phyloP scores from a whole-genome alignment of 148 eudicot species.

The Limonium bicolor region DNA sequence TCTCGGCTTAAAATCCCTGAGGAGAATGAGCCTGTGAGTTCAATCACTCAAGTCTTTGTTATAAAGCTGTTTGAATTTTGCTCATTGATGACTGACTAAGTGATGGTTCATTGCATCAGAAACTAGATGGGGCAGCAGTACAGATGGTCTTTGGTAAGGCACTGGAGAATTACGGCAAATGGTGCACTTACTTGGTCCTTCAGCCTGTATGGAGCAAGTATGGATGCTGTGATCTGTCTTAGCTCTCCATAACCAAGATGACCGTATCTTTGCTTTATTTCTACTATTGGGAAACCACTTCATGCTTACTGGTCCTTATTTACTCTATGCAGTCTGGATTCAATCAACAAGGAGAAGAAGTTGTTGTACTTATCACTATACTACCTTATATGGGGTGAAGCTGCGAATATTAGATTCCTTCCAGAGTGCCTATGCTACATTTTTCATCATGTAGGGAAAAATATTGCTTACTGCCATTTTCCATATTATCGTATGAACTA shows the following conservation, averaged over 20 bases:
- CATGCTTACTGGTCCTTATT: conserved; percentile 2
- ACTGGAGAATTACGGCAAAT: conserved; percentile 85
- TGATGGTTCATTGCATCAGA: conserved; percentile 29
- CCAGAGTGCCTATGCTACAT: conserved; percentile 99
- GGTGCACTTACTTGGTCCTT: conserved; percentile 79
- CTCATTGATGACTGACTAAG: background rate
- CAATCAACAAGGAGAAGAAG: conserved; percentile 80
- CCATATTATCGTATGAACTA: too few species aligned
- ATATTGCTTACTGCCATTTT: too few species aligned
- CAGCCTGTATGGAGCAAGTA: conserved; percentile 91
- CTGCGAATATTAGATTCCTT: conserved; percentile 84
- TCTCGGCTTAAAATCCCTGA: conserved; percentile 74
- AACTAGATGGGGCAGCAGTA: conserved; percentile 90
- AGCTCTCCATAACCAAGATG: background rate
- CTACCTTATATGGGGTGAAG: conserved; percentile 97
- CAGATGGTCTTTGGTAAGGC: conserved; percentile 72
- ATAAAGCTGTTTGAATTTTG: background rate
- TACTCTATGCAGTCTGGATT: conserved; percentile 55
- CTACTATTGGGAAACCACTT: background rate
- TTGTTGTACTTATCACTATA: conserved; percentile 58
- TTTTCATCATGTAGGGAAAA: conserved; percentile 91
- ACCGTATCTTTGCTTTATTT: background rate
- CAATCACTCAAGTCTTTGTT: background rate
- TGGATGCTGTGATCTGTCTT: conserved; percentile 6
- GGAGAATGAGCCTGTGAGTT: conserved; percentile 67